A percentile compares a stretch with the other conserved stretches of the same genome.
Conservation (phyloP, 306 rosid genomes). For the Sophora flavescens region DNA sequence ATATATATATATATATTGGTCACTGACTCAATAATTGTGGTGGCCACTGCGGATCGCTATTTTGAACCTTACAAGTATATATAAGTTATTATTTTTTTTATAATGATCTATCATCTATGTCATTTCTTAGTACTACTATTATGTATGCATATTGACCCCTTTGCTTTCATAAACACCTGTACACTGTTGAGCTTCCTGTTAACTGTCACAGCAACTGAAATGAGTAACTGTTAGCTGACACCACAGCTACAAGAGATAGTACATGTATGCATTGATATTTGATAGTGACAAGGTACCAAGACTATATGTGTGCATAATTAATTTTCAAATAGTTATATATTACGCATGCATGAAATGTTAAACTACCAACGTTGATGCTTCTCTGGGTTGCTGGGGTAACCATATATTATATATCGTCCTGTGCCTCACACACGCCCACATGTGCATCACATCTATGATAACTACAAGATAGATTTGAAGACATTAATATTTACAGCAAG, state of each 20-base stretch:
- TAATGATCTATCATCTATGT: neutral
- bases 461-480: neutral
- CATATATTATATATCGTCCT: conserved; percentile 14
- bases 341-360: conserved; percentile 42
- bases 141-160: neutral
- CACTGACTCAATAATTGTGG: too few species aligned
- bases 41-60: too few species aligned
- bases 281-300: conserved; percentile 49
- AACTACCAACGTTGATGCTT: conserved; percentile 17
- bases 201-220: conserved; percentile 35
- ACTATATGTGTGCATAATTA: conserved; percentile 6
- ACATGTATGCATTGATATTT: neutral
- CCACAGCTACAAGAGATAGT: conserved; percentile 34
- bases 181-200: neutral
- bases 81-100: neutral
- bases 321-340: conserved; percentile 7
- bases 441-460: conserved; percentile 32
- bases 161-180: neutral
- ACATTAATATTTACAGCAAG: conserved; percentile 9
- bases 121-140: neutral
- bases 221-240: conserved; percentile 39
- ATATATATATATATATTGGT: too few species aligned
- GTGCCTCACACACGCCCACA: conserved; percentile 48
- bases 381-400: conserved; percentile 27
- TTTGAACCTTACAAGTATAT: too few species aligned